A percentile compares a stretch with the other conserved stretches of the same genome.
phyloP scores from a whole-genome alignment of 176 grass and related monocot species.

The Tuctoria greenei region DNA sequence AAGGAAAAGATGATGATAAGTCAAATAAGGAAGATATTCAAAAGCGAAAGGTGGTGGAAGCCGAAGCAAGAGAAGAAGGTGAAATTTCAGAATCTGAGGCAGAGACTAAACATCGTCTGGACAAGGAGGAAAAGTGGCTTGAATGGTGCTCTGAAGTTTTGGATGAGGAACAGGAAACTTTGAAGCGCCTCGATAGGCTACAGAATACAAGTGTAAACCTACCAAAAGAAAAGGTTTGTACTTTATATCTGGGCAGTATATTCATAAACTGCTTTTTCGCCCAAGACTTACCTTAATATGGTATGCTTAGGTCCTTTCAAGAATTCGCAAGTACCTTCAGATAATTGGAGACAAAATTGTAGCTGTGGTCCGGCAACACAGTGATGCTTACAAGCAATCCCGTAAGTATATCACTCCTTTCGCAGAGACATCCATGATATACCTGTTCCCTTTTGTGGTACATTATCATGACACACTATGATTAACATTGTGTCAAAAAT shows the following conservation, averaged over 20 bases:
- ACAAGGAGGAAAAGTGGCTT: constrained; percentile 98
- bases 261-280: constrained; percentile 22
- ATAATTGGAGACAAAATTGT: constrained; percentile 96
- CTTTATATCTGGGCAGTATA: constrained; percentile 17
- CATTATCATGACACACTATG: neutral
- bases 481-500: neutral
- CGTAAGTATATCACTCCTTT: constrained; percentile 58
- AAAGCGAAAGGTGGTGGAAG: constrained; percentile 69
- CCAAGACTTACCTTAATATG: constrained; percentile 20
- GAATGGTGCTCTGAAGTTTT: constrained; percentile 99
- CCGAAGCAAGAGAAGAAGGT: constrained; percentile 96
- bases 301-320: constrained; percentile 84
- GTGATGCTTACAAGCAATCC: constrained; percentile 81
- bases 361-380: constrained; percentile 74
- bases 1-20: constrained; percentile 59
- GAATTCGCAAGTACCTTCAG: constrained; percentile 90
- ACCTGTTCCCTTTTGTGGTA: neutral
- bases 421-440: neutral
- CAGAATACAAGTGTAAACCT: constrained; percentile 96
- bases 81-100: constrained; percentile 98
- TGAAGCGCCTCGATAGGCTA: constrained; percentile 85
- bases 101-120: constrained; percentile 63
- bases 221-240: constrained; percentile 92
- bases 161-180: constrained; percentile 82
- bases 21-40: constrained; percentile 49